These are phyloP conservation scores for Chlamydomonas schloesseri DNA, from an alignment of 139 green algal genomes.

Conservation along the genomic window DNA sequence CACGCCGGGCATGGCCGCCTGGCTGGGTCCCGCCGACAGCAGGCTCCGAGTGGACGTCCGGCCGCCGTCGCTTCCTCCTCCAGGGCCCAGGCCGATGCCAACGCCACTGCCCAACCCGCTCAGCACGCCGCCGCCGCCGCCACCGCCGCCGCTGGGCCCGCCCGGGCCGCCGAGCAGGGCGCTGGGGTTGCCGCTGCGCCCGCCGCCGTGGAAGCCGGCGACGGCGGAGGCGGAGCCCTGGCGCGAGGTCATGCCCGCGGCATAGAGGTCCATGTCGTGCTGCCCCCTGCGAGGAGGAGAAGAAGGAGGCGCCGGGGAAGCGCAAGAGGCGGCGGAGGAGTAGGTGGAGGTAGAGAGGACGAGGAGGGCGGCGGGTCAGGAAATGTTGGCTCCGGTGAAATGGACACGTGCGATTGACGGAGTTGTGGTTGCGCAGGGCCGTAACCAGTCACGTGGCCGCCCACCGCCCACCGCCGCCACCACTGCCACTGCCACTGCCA, in stretches of 20 bases:
- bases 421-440: no score
- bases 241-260: not conserved
- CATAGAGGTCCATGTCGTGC: not conserved
- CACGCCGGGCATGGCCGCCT: not conserved
- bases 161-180: not conserved
- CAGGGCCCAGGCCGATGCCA: not conserved
- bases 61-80: not conserved
- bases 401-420: no score
- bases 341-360: no score
- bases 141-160: not conserved
- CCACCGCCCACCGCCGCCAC: no score
- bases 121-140: not conserved
- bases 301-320: not conserved
- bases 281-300: not conserved
- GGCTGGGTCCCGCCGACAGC: conserved; percentile 15
- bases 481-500: no score
- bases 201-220: no score
- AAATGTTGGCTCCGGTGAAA: no score
- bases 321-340: no score
- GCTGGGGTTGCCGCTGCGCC: not conserved
- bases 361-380: no score
- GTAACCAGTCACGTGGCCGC: no score
- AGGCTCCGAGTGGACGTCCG: not conserved
- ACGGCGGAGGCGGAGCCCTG: not conserved
- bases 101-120: not conserved